phyloP scores from a whole-genome alignment of 441 rosid species.

The Arabidopsis hybrid region DNA sequence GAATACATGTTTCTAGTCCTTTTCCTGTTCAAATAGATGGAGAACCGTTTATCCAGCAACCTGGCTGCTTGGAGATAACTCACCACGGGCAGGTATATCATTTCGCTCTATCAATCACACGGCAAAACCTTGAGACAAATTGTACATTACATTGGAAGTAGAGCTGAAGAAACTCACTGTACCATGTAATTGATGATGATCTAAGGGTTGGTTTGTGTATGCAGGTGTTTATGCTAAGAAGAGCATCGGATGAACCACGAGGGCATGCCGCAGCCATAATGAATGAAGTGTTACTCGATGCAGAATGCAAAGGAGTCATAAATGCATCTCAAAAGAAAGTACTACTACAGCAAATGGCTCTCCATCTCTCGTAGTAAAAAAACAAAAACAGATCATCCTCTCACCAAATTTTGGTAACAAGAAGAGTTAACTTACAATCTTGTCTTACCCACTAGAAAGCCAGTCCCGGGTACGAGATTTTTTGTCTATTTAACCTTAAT shows the following conservation, averaged over 20 bases:
- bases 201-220: conserved; percentile 13
- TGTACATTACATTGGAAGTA: not conserved
- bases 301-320: conserved; percentile 70
- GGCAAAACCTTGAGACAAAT: not conserved
- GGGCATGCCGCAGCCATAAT: conserved; percentile 75
- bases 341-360: conserved; percentile 70
- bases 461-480: conserved; percentile 34
- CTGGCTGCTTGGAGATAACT: conserved; percentile 70
- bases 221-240: conserved; percentile 78
- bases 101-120: not conserved
- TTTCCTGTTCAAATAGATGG: conserved; percentile 81
- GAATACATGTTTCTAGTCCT: conserved; percentile 65
- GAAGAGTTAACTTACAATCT: conserved; percentile 31
- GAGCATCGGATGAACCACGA: conserved; percentile 68
- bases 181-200: not conserved
- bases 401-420: conserved; percentile 45
- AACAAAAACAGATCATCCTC: not conserved
- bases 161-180: not conserved
- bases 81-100: conserved; percentile 68
- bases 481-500: conserved; percentile 11
- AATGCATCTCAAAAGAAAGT: conserved; percentile 67
- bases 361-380: conserved; percentile 51
- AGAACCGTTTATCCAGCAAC: conserved; percentile 78
- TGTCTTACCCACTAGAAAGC: conserved; percentile 34
- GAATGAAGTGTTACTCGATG: conserved; percentile 70